These are phyloP conservation scores for Wickerhamiella cacticola DNA, from an alignment of 805 yeast genomes.

Conservation along the genomic window DNA sequence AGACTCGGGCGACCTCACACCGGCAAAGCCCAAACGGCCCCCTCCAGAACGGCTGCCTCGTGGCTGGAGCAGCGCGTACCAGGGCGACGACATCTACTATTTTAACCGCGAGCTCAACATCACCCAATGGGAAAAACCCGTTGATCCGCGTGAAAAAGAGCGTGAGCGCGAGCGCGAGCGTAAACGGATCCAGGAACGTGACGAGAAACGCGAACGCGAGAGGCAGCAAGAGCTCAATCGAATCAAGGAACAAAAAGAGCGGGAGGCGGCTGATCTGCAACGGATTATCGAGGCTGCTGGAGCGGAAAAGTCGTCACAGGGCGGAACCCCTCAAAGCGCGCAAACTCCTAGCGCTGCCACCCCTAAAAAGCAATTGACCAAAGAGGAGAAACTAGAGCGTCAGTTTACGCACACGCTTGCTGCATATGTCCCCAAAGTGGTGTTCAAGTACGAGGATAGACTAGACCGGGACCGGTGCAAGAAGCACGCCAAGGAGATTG, in stretches of 20 bases:
- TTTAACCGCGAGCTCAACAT: constrained; percentile 38
- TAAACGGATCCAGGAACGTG: constrained; percentile 18
- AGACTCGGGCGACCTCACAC: background rate
- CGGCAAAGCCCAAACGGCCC: too few relatives aligned
- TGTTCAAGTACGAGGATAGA: constrained; percentile 51
- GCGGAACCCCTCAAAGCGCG: constrained; percentile 10
- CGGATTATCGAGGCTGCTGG: constrained; percentile 23
- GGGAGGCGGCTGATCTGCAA: constrained; percentile 30
- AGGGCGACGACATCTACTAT: constrained; percentile 39
- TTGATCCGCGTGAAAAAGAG: constrained; percentile 23
- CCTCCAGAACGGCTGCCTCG: constrained; percentile 33
- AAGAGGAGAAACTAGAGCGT: constrained; percentile 13
- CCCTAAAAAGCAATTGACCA: constrained; percentile 20
- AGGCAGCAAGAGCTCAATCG: constrained; percentile 15
- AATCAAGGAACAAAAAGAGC: constrained; percentile 13
- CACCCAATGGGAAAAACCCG: constrained; percentile 54
- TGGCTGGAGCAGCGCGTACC: constrained; percentile 53
- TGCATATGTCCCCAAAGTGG: constrained; percentile 60
- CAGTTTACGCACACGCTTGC: constrained; percentile 41
- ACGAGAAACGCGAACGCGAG: constrained; percentile 21
- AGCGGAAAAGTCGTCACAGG: constrained; percentile 4
- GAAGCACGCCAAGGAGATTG: constrained; percentile 68
- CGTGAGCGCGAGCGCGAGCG: constrained; percentile 13
- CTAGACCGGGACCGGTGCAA: constrained; percentile 66
- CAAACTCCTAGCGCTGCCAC: constrained; percentile 8